Evolutionary conservation across 2,329 filamentous ascomycete genomes (phyloP).

Genomic region (Rhexocercosporidium sp.): DNA sequence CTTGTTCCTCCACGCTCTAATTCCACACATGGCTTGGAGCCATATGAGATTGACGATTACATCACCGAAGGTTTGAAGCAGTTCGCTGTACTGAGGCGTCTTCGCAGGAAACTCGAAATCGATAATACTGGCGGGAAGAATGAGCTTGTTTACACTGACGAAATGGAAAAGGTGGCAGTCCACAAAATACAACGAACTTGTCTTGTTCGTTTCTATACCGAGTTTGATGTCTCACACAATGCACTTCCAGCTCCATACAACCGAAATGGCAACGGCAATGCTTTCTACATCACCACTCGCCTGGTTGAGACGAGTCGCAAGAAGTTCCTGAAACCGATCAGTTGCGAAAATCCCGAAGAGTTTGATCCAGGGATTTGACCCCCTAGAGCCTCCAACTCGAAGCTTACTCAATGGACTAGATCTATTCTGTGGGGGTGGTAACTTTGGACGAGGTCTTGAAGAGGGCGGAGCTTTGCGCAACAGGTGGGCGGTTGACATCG

Average conservation of each 20-base stretch:
- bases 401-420: conserved; percentile 65
- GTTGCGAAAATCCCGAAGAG: conserved; percentile 38
- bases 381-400: conserved; percentile 37
- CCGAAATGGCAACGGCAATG: conserved; percentile 66
- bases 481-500: conserved; percentile 71
- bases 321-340: conserved; percentile 45
- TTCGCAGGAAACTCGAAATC: conserved; percentile 55
- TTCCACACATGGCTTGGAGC: conserved; percentile 54
- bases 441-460: conserved; percentile 77
- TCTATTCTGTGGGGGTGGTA: conserved; percentile 79
- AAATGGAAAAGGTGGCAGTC: conserved; percentile 46
- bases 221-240: conserved; percentile 39
- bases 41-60: conserved; percentile 60
- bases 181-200: conserved; percentile 60
- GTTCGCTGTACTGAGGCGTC: conserved; percentile 53
- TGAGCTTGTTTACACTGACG: conserved; percentile 61
- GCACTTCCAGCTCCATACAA: conserved; percentile 67
- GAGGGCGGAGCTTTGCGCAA: conserved; percentile 71
- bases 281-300: conserved; percentile 64
- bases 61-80: conserved; percentile 35
- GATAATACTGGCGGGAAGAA: conserved; percentile 43
- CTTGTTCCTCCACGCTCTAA: conserved; percentile 47
- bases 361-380: conserved; percentile 62
- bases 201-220: conserved; percentile 59
- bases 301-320: conserved; percentile 37